Conservation (phyloP, 2,329 filamentous ascomycete species). For the Pestalotiopsis fici region DNA sequence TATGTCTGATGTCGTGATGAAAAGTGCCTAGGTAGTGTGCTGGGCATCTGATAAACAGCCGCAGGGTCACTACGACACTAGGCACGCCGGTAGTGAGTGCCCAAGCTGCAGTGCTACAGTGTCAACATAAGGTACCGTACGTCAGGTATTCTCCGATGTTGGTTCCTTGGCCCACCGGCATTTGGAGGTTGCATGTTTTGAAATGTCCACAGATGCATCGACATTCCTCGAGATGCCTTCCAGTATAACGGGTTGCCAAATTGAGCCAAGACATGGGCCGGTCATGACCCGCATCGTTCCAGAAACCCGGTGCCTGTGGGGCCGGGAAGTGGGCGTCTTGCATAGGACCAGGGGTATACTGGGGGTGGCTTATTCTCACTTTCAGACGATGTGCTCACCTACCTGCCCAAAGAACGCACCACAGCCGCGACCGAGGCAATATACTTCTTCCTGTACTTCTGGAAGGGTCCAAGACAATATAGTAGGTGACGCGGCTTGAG, state of each 20-base stretch:
- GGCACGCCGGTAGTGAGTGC: not conserved
- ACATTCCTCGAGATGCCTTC: not conserved
- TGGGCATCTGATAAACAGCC: not conserved
- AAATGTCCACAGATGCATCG: not conserved
- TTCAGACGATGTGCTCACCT: not conserved
- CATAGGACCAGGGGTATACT: not conserved
- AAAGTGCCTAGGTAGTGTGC: not conserved
- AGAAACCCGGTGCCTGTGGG: not conserved
- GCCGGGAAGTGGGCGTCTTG: not conserved
- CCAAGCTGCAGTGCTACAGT: not conserved
- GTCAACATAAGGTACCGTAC: not conserved
- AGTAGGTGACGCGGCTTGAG: conserved; percentile 2
- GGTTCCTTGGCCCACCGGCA: not conserved
- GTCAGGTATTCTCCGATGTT: not conserved
- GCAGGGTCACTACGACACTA: not conserved
- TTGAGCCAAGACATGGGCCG: not conserved
- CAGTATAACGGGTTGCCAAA: not conserved
- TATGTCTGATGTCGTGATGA: not conserved
- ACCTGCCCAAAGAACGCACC: not conserved
- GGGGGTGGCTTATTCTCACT: too few relatives aligned
- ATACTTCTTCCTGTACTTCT: not conserved
- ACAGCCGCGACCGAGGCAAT: not conserved
- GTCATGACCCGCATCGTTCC: not conserved
- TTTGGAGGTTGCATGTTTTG: not conserved
- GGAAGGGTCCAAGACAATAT: not conserved